Evolutionary conservation across 1,139 yeast genomes (phyloP).

Genomic region (Trichomonascaceae sp.): DNA sequence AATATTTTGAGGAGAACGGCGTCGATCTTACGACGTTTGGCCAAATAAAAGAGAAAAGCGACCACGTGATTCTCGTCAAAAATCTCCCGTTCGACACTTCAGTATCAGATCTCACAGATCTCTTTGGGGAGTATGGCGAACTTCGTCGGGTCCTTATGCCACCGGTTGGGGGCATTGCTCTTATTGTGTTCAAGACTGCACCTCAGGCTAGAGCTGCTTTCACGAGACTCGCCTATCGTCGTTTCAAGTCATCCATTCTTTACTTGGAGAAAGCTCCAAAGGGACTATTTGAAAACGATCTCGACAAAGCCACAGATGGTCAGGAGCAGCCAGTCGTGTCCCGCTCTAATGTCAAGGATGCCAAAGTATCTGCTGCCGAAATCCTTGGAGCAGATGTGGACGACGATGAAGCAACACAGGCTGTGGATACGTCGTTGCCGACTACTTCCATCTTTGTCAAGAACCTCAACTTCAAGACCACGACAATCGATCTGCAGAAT

Average conservation of each 20-base stretch:
- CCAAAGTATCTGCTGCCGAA: constrained; percentile 15
- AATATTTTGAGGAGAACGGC: constrained; percentile 72
- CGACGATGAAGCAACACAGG: constrained; percentile 32
- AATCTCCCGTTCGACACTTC: constrained; percentile 85
- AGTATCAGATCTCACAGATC: constrained; percentile 62
- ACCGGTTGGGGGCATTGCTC: constrained; percentile 92
- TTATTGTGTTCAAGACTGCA: constrained; percentile 77
- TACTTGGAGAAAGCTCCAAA: constrained; percentile 92
- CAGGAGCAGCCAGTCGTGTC: constrained; percentile 12
- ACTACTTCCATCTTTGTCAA: constrained; percentile 82
- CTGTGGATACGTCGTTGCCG: constrained; percentile 37
- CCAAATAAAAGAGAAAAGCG: constrained; percentile 58
- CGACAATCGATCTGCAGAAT: constrained; percentile 41
- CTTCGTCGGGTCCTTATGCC: constrained; percentile 80
- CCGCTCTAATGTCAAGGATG: constrained; percentile 27
- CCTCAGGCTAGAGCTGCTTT: constrained; percentile 87
- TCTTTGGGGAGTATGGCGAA: constrained; percentile 71
- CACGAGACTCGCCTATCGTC: constrained; percentile 69
- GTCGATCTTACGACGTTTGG: constrained; percentile 69
- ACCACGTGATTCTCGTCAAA: constrained; percentile 67
- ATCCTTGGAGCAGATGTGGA: constrained; percentile 21
- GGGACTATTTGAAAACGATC: constrained; percentile 42
- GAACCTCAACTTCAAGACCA: constrained; percentile 79
- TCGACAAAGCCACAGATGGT: constrained; percentile 30
- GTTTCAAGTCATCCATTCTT: constrained; percentile 73